Evolutionary conservation across 306 rosid genomes (phyloP).

Genomic region (Quercus ilex): DNA sequence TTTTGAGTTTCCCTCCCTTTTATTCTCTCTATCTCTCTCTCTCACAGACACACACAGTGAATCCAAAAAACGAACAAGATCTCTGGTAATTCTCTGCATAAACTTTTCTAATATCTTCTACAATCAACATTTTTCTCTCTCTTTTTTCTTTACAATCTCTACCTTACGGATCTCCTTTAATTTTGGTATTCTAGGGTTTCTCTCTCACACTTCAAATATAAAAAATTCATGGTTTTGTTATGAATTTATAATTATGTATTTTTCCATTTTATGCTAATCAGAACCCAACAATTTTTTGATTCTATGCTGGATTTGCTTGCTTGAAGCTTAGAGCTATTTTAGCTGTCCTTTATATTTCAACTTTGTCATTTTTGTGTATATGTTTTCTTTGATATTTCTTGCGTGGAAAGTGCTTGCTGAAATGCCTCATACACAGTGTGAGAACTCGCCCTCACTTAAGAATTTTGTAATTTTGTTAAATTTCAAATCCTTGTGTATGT

Average conservation of each 20-base stretch:
- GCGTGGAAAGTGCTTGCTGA: neutral
- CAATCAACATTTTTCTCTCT: neutral
- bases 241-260: neutral
- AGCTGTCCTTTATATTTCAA: neutral
- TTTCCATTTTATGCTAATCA: neutral
- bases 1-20: slow-evolving; percentile 32
- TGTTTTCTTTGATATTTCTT: neutral
- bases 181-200: neutral
- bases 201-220: neutral
- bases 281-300: too few relatives aligned
- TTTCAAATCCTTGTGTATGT: neutral
- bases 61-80: neutral
- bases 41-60: too few relatives aligned
- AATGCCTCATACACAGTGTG: too few relatives aligned
- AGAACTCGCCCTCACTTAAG: neutral
- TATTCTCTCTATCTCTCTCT: neutral
- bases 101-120: neutral
- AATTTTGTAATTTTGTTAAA: neutral
- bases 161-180: neutral
- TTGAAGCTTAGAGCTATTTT: neutral
- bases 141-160: neutral
- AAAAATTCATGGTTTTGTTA: neutral
- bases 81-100: slow-evolving; percentile 7
- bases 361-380: neutral
- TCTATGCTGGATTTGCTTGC: neutral